phyloP scores from a whole-genome alignment of 768 basidiomycete species.

The Tylopilus plumbeoviolaceoides region DNA sequence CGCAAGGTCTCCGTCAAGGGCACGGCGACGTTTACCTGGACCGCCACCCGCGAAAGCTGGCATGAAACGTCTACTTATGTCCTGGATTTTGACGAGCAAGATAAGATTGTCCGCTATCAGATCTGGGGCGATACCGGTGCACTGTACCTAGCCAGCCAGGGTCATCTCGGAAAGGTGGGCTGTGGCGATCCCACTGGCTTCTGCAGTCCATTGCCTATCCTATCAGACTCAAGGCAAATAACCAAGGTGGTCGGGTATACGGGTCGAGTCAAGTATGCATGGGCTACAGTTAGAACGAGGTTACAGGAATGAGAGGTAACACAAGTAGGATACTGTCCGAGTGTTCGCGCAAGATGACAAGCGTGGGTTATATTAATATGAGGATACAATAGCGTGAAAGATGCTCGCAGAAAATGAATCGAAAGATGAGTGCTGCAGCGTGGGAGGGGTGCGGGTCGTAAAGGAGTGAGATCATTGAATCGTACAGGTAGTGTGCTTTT shows the following conservation, averaged over 20 bases:
- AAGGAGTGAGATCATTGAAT: slow-evolving; percentile 20
- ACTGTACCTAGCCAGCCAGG: slow-evolving; percentile 53
- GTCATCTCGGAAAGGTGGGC: slow-evolving; percentile 33
- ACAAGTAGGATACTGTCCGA: slow-evolving; percentile 5
- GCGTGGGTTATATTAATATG: slow-evolving; percentile 16
- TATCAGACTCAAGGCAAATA: neutral
- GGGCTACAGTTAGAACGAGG: neutral
- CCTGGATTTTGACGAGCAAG: slow-evolving; percentile 55
- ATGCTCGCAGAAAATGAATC: neutral
- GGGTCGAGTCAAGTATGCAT: slow-evolving; percentile 4
- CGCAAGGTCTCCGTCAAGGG: slow-evolving; percentile 55
- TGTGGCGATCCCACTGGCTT: neutral
- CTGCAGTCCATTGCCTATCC: neutral
- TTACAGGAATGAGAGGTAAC: neutral
- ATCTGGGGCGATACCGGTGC: slow-evolving; percentile 70
- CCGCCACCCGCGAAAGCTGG: slow-evolving; percentile 50
- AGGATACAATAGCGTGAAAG: slow-evolving; percentile 14
- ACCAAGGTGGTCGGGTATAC: neutral
- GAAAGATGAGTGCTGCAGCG: neutral
- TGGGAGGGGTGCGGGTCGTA: neutral
- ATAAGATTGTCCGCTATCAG: slow-evolving; percentile 56
- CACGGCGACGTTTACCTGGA: slow-evolving; percentile 54
- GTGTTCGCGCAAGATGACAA: slow-evolving; percentile 1
- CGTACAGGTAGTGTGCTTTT: slow-evolving; percentile 24
- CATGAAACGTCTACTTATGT: slow-evolving; percentile 58